Base-by-base conservation (phyloP, 371 early-diverging fungal genomes). In the Nematocida minor region DNA sequence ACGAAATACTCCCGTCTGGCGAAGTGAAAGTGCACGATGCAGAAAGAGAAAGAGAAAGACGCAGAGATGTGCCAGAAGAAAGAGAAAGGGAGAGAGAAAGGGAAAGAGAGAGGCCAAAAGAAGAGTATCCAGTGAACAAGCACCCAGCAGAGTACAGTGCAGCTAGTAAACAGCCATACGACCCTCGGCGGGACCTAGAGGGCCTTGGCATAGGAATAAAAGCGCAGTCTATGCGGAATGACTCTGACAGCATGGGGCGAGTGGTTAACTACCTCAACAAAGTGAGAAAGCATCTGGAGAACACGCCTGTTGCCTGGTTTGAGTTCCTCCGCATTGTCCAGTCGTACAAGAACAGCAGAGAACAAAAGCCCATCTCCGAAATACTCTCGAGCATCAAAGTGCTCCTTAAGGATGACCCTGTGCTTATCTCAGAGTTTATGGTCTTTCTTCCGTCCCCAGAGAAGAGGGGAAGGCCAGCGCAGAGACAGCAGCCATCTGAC, bases 1-100 rank as follows among this genome's bases (percentile, higher is more conserved):
- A 93, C 81, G 88, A 89, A 67, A 93, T 96, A 27, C 63, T 74
- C 9, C 68, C 94, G 93, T 80, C 51, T 51, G 66, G 68, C 27
- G 63, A 79, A 89, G 91, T 66, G 36, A 69, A 69, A 34, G 32
- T 60, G 69, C 55, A 69, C 47, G 60, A 55, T 18, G 41, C 9
- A 7, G 25, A 42, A 53, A 14, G 16, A 20, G 16, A 14, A 11
- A 18, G 7, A 20, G 31, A 27, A 18, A 31, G 32, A n/a, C 20
- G 9, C 25, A 25, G 34, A 34, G 44, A 14, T 18, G 25, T 41
- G 62, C 38, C 62, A 14, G 40, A n/a, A n/a, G n/a, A n/a, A n/a
- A n/a, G n/a, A n/a, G n/a, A n/a, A n/a, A n/a, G n/a, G n/a, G n/a
- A n/a, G n/a, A n/a, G n/a, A n/a, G n/a, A n/a, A n/a, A n/a, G n/a